phyloP scores from a whole-genome alignment of 768 basidiomycete species.

The Leccinum truebloodii region DNA sequence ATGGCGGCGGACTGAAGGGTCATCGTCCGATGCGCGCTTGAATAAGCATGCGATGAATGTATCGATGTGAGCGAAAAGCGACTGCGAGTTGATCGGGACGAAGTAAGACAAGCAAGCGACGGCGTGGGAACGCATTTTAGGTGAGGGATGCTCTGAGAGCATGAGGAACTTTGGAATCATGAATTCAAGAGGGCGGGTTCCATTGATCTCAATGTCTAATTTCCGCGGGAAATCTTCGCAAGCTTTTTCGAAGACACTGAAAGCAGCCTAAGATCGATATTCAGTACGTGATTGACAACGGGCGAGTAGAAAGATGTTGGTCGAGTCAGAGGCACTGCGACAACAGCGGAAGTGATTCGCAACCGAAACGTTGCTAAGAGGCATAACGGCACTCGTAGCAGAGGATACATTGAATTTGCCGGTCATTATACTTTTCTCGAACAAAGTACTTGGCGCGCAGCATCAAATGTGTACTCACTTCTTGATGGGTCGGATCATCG shows the following conservation, averaged over 20 bases:
- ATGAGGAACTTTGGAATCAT: slow-evolving; percentile 95
- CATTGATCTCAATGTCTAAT: slow-evolving; percentile 91
- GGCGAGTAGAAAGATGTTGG: neutral
- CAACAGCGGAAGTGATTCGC: slow-evolving; percentile 4
- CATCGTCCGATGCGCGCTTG: slow-evolving; percentile 92
- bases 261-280: slow-evolving; percentile 65
- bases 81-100: slow-evolving; percentile 82
- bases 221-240: slow-evolving; percentile 97
- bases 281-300: slow-evolving; percentile 15
- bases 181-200: slow-evolving; percentile 90
- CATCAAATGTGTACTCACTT: slow-evolving; percentile 58
- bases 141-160: slow-evolving; percentile 79
- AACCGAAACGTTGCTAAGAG: slow-evolving; percentile 1
- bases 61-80: slow-evolving; percentile 90
- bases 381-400: slow-evolving; percentile 8
- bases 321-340: slow-evolving; percentile 1
- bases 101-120: slow-evolving; percentile 95
- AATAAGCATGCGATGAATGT: slow-evolving; percentile 91
- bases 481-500: slow-evolving; percentile 80
- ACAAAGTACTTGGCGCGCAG: neutral
- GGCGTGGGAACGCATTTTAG: slow-evolving; percentile 92
- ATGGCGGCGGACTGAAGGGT: slow-evolving; percentile 89
- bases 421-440: slow-evolving; percentile 1
- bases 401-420: slow-evolving; percentile 5
- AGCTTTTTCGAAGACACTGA: slow-evolving; percentile 91